Evolutionary conservation across 2,329 filamentous ascomycete genomes (phyloP).

Genomic region (Onygenales sp.): DNA sequence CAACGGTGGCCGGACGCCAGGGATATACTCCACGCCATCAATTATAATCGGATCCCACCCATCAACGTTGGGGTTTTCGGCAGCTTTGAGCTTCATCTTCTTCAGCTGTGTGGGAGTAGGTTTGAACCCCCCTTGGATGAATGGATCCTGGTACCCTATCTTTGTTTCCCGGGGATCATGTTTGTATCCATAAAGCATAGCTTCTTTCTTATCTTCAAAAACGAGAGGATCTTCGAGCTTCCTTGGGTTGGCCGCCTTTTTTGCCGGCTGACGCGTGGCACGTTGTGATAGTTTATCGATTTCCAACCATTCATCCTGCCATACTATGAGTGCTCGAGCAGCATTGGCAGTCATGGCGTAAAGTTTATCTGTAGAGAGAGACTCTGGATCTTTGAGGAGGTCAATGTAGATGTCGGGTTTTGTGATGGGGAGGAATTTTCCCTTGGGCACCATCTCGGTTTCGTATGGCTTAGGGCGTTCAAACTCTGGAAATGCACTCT

Average conservation of each 20-base stretch:
- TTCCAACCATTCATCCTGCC: constrained; percentile 51
- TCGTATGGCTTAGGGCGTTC: constrained; percentile 27
- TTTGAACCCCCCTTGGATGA: constrained; percentile 41
- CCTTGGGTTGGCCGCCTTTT: constrained; percentile 41
- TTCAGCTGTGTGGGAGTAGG: constrained; percentile 33
- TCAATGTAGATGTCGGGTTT: constrained; percentile 26
- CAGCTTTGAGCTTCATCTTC: constrained; percentile 28
- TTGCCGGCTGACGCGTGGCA: constrained; percentile 39
- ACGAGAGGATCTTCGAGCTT: constrained; percentile 41
- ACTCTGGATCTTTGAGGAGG: constrained; percentile 27
- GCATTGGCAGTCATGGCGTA: constrained; percentile 48
- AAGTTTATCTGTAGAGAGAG: constrained; percentile 42
- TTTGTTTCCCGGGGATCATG: constrained; percentile 42
- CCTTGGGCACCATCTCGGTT: constrained; percentile 17
- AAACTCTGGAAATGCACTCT: constrained; percentile 21
- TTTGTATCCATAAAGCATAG: constrained; percentile 50
- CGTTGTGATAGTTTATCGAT: constrained; percentile 41
- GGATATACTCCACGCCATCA: constrained; percentile 27
- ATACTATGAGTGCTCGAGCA: constrained; percentile 41
- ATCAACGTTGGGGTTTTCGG: constrained; percentile 31
- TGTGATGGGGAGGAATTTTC: constrained; percentile 30
- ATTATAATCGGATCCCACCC: constrained; percentile 29
- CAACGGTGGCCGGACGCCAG: constrained; percentile 22
- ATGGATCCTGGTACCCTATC: constrained; percentile 47
- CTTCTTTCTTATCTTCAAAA: constrained; percentile 53